phyloP scores from a whole-genome alignment of 345 rosid species.

The Ailanthus altissimus region DNA sequence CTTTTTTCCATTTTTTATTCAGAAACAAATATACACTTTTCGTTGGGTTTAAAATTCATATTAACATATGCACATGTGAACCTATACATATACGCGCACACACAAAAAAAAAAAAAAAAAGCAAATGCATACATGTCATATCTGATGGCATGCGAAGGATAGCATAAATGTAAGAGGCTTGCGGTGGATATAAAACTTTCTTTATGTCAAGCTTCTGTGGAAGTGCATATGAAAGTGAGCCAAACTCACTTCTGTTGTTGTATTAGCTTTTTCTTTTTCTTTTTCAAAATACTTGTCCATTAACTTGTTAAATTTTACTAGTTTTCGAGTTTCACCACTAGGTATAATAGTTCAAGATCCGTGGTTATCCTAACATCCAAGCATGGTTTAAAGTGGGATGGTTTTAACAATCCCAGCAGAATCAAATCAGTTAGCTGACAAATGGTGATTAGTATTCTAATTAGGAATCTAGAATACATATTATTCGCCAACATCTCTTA shows the following conservation, averaged over 20 bases:
- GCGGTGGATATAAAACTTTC: not conserved
- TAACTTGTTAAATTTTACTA: not conserved
- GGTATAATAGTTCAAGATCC: slow-evolving; percentile 27
- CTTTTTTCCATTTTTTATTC: not conserved
- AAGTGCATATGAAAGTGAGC: slow-evolving; percentile 18
- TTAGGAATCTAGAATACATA: slow-evolving; percentile 33
- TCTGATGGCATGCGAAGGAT: not conserved
- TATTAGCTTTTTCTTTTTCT: not conserved
- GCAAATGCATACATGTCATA: not conserved
- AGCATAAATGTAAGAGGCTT: not conserved
- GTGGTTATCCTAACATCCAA: slow-evolving; percentile 4
- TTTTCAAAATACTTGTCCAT: not conserved
- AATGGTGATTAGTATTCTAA: slow-evolving; percentile 20
- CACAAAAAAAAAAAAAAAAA: not conserved
- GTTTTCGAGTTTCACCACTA: not conserved
- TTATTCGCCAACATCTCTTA: slow-evolving; percentile 21
- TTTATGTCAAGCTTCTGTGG: slow-evolving; percentile 13
- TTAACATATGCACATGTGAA: not conserved
- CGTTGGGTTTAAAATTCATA: not conserved
- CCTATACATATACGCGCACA: not conserved
- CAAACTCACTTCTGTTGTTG: not conserved
- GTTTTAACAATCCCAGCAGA: slow-evolving; percentile 26
- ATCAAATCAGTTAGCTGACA: slow-evolving; percentile 21
- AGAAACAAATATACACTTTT: not conserved
- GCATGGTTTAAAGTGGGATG: slow-evolving; percentile 19